These are phyloP conservation scores for Murraya paniculata DNA, from an alignment of 345 rosid species.

Conservation along the genomic window DNA sequence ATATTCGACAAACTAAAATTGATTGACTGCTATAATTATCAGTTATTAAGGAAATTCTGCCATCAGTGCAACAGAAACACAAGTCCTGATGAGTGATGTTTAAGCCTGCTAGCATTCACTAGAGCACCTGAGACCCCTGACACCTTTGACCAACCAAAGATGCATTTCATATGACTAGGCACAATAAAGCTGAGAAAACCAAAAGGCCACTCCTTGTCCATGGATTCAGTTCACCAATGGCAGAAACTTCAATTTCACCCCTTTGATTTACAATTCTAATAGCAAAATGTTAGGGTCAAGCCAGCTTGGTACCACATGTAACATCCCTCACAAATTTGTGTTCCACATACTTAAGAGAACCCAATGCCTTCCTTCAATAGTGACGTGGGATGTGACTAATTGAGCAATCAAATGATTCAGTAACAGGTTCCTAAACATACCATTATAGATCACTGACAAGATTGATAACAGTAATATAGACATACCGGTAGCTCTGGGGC, in stretches of 20 bases:
- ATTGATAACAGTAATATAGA: background rate
- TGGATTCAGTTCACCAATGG: background rate
- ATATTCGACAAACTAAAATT: background rate
- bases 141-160: background rate
- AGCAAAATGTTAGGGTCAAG: background rate
- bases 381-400: background rate
- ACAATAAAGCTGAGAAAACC: background rate
- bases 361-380: background rate
- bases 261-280: background rate
- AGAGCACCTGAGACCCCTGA: background rate
- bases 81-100: background rate
- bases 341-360: no score
- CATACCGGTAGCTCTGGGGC: slow-evolving; percentile 80
- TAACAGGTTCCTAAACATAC: background rate
- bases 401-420: background rate
- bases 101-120: background rate
- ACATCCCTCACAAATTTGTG: background rate
- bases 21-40: background rate
- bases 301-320: background rate
- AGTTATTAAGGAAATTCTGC: background rate
- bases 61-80: background rate
- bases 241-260: background rate
- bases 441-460: background rate
- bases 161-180: background rate
- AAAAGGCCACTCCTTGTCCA: background rate